Evolutionary conservation across 495 filamentous ascomycete species (phyloP).

Genomic region (Tuber indicum): DNA sequence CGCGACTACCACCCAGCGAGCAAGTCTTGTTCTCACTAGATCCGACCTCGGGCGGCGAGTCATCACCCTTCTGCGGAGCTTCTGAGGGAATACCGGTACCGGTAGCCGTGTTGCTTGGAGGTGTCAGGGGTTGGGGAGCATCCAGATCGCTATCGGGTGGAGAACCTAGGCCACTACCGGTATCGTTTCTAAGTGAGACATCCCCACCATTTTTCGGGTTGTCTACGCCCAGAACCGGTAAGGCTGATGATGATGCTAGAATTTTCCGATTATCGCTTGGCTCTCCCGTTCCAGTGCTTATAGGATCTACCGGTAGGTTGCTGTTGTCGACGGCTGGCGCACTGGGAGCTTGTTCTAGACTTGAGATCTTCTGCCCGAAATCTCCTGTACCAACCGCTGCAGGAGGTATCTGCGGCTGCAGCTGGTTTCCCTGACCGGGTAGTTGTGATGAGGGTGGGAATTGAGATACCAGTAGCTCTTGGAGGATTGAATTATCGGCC

Average conservation of each 20-base stretch:
- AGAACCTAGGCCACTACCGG: too few relatives aligned
- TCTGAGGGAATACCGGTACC: neutral
- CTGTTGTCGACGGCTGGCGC: neutral
- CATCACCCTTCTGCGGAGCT: neutral
- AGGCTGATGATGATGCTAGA: too few relatives aligned
- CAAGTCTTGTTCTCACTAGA: neutral
- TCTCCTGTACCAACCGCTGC: neutral
- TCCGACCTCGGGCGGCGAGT: neutral
- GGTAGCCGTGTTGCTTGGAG: neutral
- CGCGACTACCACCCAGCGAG: neutral
- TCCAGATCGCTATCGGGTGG: neutral
- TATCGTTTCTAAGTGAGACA: too few relatives aligned
- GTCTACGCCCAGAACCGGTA: neutral
- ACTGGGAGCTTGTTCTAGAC: neutral
- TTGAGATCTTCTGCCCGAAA: neutral
- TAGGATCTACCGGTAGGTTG: neutral
- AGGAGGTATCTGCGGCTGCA: neutral
- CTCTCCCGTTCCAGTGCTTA: neutral
- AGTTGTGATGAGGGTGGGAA: neutral
- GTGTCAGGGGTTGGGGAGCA: neutral
- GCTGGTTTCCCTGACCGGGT: neutral
- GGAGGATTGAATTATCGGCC: neutral
- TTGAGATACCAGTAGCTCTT: neutral
- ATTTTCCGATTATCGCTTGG: neutral
- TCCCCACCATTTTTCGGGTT: neutral